Percentiles rank a stretch among this genome's conserved stretches.
Evolutionary conservation across 108 stramenopile genomes (phyloP).

Genomic region (Pseudonitzschia multistriata): DNA sequence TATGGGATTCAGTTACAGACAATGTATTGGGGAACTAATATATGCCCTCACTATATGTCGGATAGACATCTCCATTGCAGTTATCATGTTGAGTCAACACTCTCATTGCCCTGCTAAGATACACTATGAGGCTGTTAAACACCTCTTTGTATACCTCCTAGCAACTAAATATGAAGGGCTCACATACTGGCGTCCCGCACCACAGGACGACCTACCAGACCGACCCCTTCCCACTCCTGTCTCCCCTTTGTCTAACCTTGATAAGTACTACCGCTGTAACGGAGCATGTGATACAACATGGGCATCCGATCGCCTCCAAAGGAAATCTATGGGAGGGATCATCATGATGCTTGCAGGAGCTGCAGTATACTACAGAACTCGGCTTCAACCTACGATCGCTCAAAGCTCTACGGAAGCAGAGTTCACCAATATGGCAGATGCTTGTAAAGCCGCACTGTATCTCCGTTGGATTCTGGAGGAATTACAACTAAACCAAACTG

Average conservation of each 20-base stretch:
- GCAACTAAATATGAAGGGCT: not conserved
- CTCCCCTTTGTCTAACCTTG: not conserved
- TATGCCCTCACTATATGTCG: conserved; percentile 32
- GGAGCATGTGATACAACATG: conserved; percentile 35
- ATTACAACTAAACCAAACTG: not conserved
- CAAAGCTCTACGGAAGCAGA: conserved; percentile 30
- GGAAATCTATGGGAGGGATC: conserved; percentile 34
- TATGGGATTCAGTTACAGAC: conserved; percentile 17
- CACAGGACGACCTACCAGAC: not conserved
- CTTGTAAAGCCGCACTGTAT: conserved; percentile 28
- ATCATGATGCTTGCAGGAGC: conserved; percentile 29
- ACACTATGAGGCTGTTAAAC: not conserved
- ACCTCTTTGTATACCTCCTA: not conserved
- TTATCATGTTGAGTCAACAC: not conserved
- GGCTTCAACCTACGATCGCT: conserved; percentile 26
- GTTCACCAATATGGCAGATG: conserved; percentile 20
- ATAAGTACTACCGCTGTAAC: no score
- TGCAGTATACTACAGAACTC: conserved; percentile 23
- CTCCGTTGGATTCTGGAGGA: conserved; percentile 27
- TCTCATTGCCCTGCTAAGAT: not conserved
- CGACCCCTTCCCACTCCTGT: not conserved
- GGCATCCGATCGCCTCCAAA: conserved; percentile 22
- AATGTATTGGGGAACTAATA: conserved; percentile 31
- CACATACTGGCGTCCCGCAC: not conserved
- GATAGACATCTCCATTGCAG: not conserved